phyloP scores from a whole-genome alignment of 2,329 filamentous ascomycete genomes.

The Scytalidium sp. region DNA sequence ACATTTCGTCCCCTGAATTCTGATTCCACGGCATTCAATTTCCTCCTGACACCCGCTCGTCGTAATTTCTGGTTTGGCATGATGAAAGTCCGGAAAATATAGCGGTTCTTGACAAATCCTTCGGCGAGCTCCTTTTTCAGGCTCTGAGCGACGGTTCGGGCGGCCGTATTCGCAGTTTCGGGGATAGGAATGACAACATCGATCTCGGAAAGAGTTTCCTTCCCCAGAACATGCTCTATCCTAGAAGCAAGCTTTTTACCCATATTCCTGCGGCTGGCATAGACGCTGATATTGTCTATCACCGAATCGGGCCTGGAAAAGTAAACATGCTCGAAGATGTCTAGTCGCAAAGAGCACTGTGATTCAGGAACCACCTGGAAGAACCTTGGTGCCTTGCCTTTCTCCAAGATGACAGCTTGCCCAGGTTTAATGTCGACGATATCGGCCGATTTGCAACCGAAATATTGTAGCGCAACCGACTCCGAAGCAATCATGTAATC shows the following conservation, averaged over 20 bases:
- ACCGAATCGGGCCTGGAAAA: conserved; percentile 78
- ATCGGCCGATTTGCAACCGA: conserved; percentile 63
- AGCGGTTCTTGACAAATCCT: conserved; percentile 86
- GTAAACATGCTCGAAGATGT: conserved; percentile 88
- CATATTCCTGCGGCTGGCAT: conserved; percentile 83
- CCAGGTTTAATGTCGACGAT: conserved; percentile 78
- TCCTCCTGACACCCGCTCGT: conserved; percentile 83
- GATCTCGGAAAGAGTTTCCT: conserved; percentile 69
- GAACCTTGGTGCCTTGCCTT: conserved; percentile 72
- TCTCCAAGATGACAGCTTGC: conserved; percentile 81
- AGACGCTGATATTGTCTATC: conserved; percentile 86
- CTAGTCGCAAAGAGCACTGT: conserved; percentile 66
- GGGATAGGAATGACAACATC: conserved; percentile 83
- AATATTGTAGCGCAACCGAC: conserved; percentile 77
- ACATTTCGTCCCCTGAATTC: conserved; percentile 83
- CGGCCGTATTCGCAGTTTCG: conserved; percentile 79
- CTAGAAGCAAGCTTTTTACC: conserved; percentile 75
- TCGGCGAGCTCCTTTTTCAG: conserved; percentile 76
- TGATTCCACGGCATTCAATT: conserved; percentile 80
- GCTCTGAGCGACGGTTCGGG: conserved; percentile 70
- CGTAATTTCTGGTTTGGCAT: conserved; percentile 79
- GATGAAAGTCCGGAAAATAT: conserved; percentile 85
- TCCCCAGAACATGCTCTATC: conserved; percentile 64
- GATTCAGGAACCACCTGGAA: conserved; percentile 67
- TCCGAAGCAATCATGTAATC: conserved; percentile 94